These are phyloP conservation scores for Curvularia spicifera DNA, from an alignment of 2,329 filamentous ascomycete species.

Conservation along the genomic window DNA sequence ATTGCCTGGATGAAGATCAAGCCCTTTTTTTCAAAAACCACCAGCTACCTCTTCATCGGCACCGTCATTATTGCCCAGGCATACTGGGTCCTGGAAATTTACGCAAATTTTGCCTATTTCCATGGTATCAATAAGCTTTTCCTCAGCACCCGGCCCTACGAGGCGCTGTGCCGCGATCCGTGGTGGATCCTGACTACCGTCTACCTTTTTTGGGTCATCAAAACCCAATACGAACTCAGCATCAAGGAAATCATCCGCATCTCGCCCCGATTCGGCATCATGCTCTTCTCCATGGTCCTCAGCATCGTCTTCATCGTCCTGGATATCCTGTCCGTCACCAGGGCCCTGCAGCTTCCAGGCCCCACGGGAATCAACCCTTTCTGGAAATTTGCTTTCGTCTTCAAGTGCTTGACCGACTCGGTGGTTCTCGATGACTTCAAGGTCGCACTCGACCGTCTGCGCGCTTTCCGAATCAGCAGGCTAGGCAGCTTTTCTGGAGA, in stretches of 20 bases:
- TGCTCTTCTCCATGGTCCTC: constrained; percentile 66
- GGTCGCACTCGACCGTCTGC: constrained; percentile 58
- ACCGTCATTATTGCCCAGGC: constrained; percentile 66
- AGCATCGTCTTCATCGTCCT: constrained; percentile 66
- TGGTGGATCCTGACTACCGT: constrained; percentile 71
- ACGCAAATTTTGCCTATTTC: constrained; percentile 70
- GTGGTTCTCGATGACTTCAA: constrained; percentile 74
- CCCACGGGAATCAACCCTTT: constrained; percentile 69
- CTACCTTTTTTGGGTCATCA: constrained; percentile 68
- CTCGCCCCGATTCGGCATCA: constrained; percentile 68
- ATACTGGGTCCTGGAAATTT: constrained; percentile 70
- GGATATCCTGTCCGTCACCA: constrained; percentile 66
- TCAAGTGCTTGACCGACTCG: constrained; percentile 71
- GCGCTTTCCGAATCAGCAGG: constrained; percentile 53
- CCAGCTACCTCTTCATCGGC: constrained; percentile 63
- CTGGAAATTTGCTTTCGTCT: constrained; percentile 69
- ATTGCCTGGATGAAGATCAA: constrained; percentile 72
- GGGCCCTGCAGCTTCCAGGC: constrained; percentile 49
- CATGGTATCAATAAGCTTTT: constrained; percentile 63
- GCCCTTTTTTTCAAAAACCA: constrained; percentile 61
- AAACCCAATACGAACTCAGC: constrained; percentile 65
- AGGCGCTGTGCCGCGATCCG: constrained; percentile 68
- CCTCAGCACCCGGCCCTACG: constrained; percentile 62
- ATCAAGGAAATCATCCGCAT: constrained; percentile 64
- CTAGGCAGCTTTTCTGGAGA: constrained; percentile 48